A percentile compares a stretch with the other conserved stretches of the same genome.
Evolutionary conservation across 2,329 filamentous ascomycete genomes (phyloP).

Genomic region (Apiospora malaysiana): DNA sequence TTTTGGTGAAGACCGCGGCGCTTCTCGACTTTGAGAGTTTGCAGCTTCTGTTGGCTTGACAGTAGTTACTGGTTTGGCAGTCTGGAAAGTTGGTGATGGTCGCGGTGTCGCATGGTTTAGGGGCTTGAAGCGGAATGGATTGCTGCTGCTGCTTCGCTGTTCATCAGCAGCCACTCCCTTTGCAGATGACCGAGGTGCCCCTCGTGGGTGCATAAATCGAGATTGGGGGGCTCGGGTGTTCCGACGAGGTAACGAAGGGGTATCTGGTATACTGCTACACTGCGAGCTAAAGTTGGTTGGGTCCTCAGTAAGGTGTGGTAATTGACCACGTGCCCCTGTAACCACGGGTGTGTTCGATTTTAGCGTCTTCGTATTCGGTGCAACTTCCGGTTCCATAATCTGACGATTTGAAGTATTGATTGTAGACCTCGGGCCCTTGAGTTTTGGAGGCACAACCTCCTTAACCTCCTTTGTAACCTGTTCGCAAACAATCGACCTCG

Average conservation of each 20-base stretch:
- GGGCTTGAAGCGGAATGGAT: neutral
- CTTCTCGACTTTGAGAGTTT: neutral
- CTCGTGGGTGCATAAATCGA: slow-evolving; percentile 1
- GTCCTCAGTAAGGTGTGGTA: neutral
- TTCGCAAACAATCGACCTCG: neutral
- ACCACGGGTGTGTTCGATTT: neutral
- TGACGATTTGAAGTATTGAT: neutral
- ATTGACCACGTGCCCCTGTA: neutral
- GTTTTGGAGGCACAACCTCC: neutral
- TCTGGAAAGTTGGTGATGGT: neutral
- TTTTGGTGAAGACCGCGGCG: slow-evolving; percentile 35
- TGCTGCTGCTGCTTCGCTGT: slow-evolving; percentile 1
- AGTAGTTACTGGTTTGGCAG: neutral
- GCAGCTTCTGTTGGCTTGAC: neutral
- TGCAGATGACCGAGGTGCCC: neutral
- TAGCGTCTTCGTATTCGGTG: neutral
- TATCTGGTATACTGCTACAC: neutral
- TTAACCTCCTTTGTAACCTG: too few relatives aligned
- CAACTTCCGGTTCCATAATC: too few relatives aligned
- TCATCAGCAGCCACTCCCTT: neutral
- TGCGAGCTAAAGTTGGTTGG: neutral
- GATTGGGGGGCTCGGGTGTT: slow-evolving; percentile 1
- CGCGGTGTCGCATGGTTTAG: neutral
- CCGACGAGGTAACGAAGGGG: slow-evolving; percentile 5
- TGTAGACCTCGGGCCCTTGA: neutral